Base-by-base conservation (phyloP, 78 protist species). In the Polysphondylium violaceum region DNA sequence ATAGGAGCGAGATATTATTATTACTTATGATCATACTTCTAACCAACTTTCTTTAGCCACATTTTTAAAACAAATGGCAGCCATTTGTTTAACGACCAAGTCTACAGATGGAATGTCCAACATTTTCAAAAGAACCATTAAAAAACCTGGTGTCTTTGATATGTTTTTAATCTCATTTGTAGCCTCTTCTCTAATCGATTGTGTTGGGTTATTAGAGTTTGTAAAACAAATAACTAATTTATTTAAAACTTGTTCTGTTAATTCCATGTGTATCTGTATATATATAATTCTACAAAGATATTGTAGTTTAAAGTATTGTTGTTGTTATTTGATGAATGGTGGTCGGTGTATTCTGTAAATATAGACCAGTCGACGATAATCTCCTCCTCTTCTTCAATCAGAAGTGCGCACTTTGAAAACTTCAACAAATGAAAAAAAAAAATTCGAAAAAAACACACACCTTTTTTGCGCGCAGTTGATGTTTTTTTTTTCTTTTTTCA, bases 61-160 rank as follows among this genome's bases (percentile, higher is more conserved):
- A 53, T 92, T 92, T 78, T 92, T 92, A 5, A 92, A 68, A n/a
- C 12, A 5, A 33, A 77, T 81, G 3, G 86, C 75, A 6, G 64
- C 69, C 16, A 47, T 27, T 56, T 17, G 12, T 31, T 67, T 47
- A 19, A 64, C 29, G 17, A 27, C 31, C 2, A 44, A 12, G 55
- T 79, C 89, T 12, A 78, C 17, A 7, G 14, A n/a, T 68, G 21
- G 44, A 23, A 55, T n/a, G n/a, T 55, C 63, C 12, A 43, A 31
- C 23, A 79, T 29, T 38, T 19, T 38, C 3, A 55, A 29, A 29
- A 79, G 29, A 16, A 31, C 16, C 1, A 79, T 16, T 1, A 56
- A 9, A 17, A 55, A 33, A 19, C 47, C 74, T 64, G 58, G 61
- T 21, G 14, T 19, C 71, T 79, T 71, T 67, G 50, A 19, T 17